Base-by-base conservation (phyloP, 495 filamentous ascomycete species). In the Bathelium albidoporum region DNA sequence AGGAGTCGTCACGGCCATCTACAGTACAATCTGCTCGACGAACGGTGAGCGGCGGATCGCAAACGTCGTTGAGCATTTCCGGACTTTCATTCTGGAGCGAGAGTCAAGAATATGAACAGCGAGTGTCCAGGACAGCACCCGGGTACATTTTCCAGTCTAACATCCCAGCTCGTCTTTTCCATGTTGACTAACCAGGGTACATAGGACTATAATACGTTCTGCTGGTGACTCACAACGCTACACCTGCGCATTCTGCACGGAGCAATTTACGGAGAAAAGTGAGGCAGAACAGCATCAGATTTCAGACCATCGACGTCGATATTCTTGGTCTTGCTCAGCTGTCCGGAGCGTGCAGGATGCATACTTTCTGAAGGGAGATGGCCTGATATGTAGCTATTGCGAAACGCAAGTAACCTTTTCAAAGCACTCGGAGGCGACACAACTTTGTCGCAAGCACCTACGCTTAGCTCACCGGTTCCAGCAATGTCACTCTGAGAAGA, bases 291-390 rank as follows among this genome's bases (percentile, higher is more conserved):
- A 29, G 2, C 49, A 55, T 55, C 20, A 28, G 29, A 29, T 10
- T 26, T 55, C 49, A 16, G 11, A 28, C 9, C 49, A 55, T 55
- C 22, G 16, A 29, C 49, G 49, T 55, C 20, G 20, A 20, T 29
- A 55, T 55, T 55, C 49, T 5, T 55, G 49, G 49, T 55, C 49
- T 29, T 55, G 49, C 49, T 55, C 49, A 29, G 49, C 49, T 20
- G 22, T 55, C 16, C n/a, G 49, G 7, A 55, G 49, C 29, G 29
- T 55, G 9, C 49, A 29, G 20, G 49, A 55, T 20, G 49, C 49
- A 26, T 55, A 28, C 24, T 55, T 55, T 16, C 49, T 28, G 20
- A 55, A 20, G 20, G 12, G 20, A 55, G 49, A 55, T 28, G 24
- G 49, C 29, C 29, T 55, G 4, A 55, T 55, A 9, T 55, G 49